Conservation (phyloP, 2,329 filamentous ascomycete species). For the Penicillium sp. region DNA sequence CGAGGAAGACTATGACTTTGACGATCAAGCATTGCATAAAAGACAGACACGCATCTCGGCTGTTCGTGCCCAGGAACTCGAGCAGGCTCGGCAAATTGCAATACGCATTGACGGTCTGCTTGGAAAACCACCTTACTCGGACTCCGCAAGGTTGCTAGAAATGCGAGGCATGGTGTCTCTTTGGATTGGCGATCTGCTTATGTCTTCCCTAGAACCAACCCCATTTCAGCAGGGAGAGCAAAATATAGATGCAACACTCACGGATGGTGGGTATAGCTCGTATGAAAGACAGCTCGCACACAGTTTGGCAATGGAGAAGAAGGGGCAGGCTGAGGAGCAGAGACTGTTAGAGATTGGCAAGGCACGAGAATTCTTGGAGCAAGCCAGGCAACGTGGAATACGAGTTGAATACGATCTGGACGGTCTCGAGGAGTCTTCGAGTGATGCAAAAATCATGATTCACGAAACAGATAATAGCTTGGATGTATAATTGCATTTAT, state of each 20-base stretch:
- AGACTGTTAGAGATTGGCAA: conserved; percentile 32
- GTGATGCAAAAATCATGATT: background rate
- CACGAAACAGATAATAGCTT: background rate
- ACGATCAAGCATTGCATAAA: conserved; percentile 32
- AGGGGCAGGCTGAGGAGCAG: conserved; percentile 34
- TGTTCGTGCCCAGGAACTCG: conserved; percentile 55
- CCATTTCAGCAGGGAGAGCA: conserved; percentile 13
- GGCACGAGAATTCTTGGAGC: conserved; percentile 35
- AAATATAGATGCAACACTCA: conserved; percentile 14
- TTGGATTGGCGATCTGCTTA: conserved; percentile 69
- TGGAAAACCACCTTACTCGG: conserved; percentile 68
- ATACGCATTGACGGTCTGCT: conserved; percentile 70
- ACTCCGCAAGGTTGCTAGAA: conserved; percentile 65
- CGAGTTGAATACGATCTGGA: conserved; percentile 33
- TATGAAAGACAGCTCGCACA: conserved; percentile 34
- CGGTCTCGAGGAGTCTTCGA: conserved; percentile 22
- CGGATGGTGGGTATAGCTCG: conserved; percentile 5
- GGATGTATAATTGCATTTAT: too few species aligned
- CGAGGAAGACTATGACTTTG: conserved; percentile 19
- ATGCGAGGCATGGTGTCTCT: conserved; percentile 72
- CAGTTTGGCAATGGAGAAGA: conserved; percentile 35
- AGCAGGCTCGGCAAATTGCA: conserved; percentile 63
- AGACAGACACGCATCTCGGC: conserved; percentile 29
- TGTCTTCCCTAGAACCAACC: conserved; percentile 32
- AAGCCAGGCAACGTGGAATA: conserved; percentile 31